Base-by-base conservation (phyloP, 2,329 filamentous ascomycete species). In the Graphiopsis chlorocephala region DNA sequence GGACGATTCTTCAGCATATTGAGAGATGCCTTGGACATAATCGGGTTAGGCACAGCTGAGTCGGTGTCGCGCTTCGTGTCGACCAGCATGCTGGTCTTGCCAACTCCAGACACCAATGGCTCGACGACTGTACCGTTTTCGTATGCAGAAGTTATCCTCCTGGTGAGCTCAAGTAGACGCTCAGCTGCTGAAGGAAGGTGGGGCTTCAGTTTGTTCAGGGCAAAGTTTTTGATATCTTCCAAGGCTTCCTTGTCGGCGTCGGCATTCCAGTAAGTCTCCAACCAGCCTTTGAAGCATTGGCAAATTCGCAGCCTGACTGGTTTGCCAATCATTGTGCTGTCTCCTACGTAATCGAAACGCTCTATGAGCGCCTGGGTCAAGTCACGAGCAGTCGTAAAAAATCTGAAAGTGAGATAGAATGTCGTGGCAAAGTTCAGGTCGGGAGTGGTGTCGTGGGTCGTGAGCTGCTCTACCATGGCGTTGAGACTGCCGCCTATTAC, bases 281-380 rank as follows among this genome's bases (percentile, higher is more conserved):
- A 82, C 95, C 95, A 99, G 48, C 91, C 91, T 78, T 99, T 99
- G 83, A 99, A 92, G 64, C 93, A 89, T 75, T 99, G 98, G 81
- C 96, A 98, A 1, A 98, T 92, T 60, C 95, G 88, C 56, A 99
- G 82, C 59, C 93, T 88, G 25, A 98, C 94, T 0, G 94, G 92
- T 2, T 84, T 86, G 25, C 93, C 88, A 68, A 93, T 86, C 65
- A 88, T 85, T 25, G 88, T 86, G 56, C 89, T 90, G 66, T 95
- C 90, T 14, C 87, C 90, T 42, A 97, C 90, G 71, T 97, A 97
- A 65, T 97, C 91, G 76, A 96, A 99, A 31, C 96, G 89, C 64
- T 95, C 90, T 61, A 96, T 90, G n/a, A 99, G 83, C 4, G 89
- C 86, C 74, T 92, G 86, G 0, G 93, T 90, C 67, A 99, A 86